Evolutionary conservation across 352 stramenopile species (phyloP), one percentile per base, ranked within the genome.

Genomic region (Blastocystis sp.): DNA sequence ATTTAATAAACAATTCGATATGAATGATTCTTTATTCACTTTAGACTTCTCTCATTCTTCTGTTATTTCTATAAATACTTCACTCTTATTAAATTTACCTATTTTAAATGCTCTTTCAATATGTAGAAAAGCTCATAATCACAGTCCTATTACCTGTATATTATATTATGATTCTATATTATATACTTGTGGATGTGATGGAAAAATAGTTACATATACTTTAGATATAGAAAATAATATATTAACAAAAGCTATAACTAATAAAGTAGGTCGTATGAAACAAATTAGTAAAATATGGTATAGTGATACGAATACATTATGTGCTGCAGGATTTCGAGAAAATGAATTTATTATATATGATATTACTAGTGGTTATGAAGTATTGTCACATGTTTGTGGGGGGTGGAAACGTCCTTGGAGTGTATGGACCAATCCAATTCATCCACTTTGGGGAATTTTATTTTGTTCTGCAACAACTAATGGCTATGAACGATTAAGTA

Each of bases 201-300:
- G 52, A 2, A 18, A 41, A n/a, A 7, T 62, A 5, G 23, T 62
- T 6, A 36, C 49, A 11, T 30, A 40, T 55, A 23, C 4, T 32
- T 24, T 59, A 36, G 21, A 59, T 59, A 52, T 36, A 40, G 34
- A 47, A 16, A 31, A 27, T 19, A 36, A 36, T 1, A 16, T 18
- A n/a, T 27, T n/a, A 6, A 35, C 11, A 19, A 6, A n/a, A 16
- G 19, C 46, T 3, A 44, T 23, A 2, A 19, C 23, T 0, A 33
- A 54, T 21, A 9, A 39, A 6, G 23, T 62, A 13, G 28, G 39
- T 11, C 16, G 40, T 21, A 33, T 62, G 25, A 47, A 52, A 6
- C 52, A 62, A 19, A 47, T 62, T 21, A 11, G 48, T 10, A 43
- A 27, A 25, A 47, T 59, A 11, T 59, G 49, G 49, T 59, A 40